A percentile compares a stretch with the other conserved stretches of the same genome.
Evolutionary conservation across 164 flowering plant species (phyloP).

Genomic region (Cinnamomum chago): DNA sequence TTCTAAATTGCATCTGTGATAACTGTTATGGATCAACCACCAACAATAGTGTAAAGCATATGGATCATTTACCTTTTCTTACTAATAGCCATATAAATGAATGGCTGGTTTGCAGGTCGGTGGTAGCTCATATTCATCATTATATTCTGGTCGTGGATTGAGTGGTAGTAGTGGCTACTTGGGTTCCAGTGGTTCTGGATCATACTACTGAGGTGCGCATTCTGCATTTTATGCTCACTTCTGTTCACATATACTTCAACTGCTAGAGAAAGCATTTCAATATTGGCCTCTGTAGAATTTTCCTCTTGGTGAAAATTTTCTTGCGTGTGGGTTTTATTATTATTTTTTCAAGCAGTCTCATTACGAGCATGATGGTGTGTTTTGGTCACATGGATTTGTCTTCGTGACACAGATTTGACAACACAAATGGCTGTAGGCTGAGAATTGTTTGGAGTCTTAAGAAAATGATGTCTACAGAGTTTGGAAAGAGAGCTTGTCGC

Average conservation of each 20-base stretch:
- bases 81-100: not conserved
- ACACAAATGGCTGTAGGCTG: constrained; percentile 56
- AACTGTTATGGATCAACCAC: not conserved
- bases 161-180: constrained; percentile 75
- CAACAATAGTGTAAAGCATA: too few relatives aligned
- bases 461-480: constrained; percentile 29
- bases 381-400: constrained; percentile 52
- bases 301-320: not conserved
- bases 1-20: not conserved
- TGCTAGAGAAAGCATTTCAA: not conserved
- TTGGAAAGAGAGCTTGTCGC: constrained; percentile 18
- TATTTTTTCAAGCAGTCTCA: constrained; percentile 20
- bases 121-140: constrained; percentile 79
- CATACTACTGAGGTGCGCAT: constrained; percentile 76
- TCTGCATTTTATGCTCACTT: not conserved
- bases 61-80: not conserved
- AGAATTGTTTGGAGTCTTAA: constrained; percentile 34
- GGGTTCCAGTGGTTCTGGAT: constrained; percentile 66
- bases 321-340: constrained; percentile 12
- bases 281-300: not conserved
- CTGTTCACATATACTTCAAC: not conserved
- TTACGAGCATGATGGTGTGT: constrained; percentile 20
- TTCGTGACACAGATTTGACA: constrained; percentile 48
- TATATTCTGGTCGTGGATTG: constrained; percentile 69
- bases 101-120: constrained; percentile 49